Evolutionary conservation across 1,284 basidiomycete species (phyloP).

Genomic region (Coniferiporia weirii): DNA sequence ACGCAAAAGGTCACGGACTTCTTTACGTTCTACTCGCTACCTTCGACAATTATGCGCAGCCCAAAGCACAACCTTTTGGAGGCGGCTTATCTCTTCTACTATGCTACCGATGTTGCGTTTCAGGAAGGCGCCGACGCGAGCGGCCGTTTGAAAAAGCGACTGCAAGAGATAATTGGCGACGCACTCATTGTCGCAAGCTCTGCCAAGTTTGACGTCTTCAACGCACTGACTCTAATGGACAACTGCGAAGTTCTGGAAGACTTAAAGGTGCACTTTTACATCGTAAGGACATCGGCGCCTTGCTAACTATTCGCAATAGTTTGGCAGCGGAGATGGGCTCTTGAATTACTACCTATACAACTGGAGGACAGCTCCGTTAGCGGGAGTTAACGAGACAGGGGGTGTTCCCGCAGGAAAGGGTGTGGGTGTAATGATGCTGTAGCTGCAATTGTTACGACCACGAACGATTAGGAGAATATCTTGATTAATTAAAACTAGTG

Average conservation of each 20-base stretch:
- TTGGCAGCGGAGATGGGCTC: constrained; percentile 86
- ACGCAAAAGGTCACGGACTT: constrained; percentile 89
- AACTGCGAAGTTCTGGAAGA: constrained; percentile 81
- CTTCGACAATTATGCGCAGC: constrained; percentile 81
- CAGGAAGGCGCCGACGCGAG: constrained; percentile 53
- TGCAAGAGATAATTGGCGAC: constrained; percentile 73
- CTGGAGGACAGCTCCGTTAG: constrained; percentile 78
- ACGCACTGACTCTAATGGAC: constrained; percentile 93
- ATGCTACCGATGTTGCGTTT: constrained; percentile 68
- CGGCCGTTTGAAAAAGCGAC: constrained; percentile 59
- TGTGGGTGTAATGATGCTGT: constrained; percentile 79
- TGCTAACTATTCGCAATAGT: constrained; percentile 44
- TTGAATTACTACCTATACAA: constrained; percentile 93
- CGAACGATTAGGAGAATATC: background rate
- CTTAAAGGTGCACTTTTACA: constrained; percentile 58
- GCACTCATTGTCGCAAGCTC: constrained; percentile 73
- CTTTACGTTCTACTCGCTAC: constrained; percentile 95
- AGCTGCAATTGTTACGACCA: constrained; percentile 10
- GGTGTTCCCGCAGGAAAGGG: constrained; percentile 59
- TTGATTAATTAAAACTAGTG: background rate
- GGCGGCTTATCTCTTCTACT: constrained; percentile 93
- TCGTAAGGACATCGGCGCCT: background rate
- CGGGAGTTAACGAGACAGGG: constrained; percentile 54
- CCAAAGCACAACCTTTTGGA: constrained; percentile 63
- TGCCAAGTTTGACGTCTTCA: constrained; percentile 92